A percentile compares a stretch with the other conserved stretches of the same genome.
Evolutionary conservation across 345 rosid species (phyloP).

Genomic region (Murraya koenigii): DNA sequence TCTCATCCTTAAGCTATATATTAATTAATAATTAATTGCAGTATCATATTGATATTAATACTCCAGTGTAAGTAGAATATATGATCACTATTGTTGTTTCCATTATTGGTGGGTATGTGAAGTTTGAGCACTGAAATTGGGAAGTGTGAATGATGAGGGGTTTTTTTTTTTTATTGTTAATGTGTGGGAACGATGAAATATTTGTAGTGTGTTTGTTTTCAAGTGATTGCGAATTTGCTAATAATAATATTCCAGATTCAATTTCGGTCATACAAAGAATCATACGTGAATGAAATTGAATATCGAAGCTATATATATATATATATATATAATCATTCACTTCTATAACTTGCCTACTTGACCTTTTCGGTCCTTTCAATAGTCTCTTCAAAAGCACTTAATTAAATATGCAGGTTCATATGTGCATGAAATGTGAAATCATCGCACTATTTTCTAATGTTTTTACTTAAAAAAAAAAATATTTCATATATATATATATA

Average conservation of each 20-base stretch:
- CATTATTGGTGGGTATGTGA: neutral
- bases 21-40: neutral
- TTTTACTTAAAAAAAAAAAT: too few relatives aligned
- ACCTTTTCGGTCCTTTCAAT: neutral
- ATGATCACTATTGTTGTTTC: neutral
- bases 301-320: too few relatives aligned
- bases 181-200: neutral
- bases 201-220: neutral
- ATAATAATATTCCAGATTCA: neutral
- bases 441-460: too few relatives aligned
- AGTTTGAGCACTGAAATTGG: neutral
- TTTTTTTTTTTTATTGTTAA: neutral
- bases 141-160: neutral
- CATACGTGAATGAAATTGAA: too few relatives aligned
- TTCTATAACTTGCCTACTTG: neutral
- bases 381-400: neutral
- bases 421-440: too few relatives aligned
- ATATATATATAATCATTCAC: too few relatives aligned
- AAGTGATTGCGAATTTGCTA: neutral
- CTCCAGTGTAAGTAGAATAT: neutral
- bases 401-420: too few relatives aligned
- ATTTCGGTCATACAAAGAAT: too few relatives aligned
- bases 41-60: neutral
- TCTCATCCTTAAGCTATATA: constrained; percentile 16
- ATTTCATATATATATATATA: too few relatives aligned